phyloP scores from a whole-genome alignment of 1,284 basidiomycete genomes.

The Cryptococcus neoformans region DNA sequence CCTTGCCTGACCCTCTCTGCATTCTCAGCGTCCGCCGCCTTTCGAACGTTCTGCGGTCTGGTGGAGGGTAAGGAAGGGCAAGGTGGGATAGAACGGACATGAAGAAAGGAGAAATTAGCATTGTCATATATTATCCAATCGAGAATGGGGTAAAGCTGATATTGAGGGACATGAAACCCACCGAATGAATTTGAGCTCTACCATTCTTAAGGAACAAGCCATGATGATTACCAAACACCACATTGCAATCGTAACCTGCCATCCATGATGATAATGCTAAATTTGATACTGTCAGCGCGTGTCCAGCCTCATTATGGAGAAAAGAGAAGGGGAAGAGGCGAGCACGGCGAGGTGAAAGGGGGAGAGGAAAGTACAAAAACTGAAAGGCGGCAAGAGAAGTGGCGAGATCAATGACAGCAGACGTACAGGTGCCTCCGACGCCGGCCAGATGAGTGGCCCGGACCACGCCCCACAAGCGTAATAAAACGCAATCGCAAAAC shows the following conservation, averaged over 20 bases:
- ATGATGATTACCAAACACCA: constrained; percentile 29
- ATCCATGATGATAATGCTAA: constrained; percentile 35
- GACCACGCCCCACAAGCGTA: constrained; percentile 30
- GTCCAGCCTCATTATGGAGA: background rate
- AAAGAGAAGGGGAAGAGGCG: background rate
- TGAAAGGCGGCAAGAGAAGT: background rate
- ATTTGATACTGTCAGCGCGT: background rate
- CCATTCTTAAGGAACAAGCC: constrained; percentile 16
- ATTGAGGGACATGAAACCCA: background rate
- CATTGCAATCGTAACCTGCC: constrained; percentile 35
- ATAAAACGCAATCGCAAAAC: constrained; percentile 23
- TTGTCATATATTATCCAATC: no score
- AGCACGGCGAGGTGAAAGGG: no score
- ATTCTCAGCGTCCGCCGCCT: constrained; percentile 13
- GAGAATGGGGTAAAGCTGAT: no score
- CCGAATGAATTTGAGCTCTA: constrained; percentile 28
- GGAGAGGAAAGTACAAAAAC: background rate
- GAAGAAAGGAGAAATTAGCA: background rate
- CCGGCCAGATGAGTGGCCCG: constrained; percentile 42
- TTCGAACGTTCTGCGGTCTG: constrained; percentile 24
- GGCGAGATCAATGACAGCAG: no score
- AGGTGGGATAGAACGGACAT: no score
- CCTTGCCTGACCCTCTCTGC: constrained; percentile 1
- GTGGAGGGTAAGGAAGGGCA: background rate
- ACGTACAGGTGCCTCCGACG: constrained; percentile 26